Conservation (phyloP, 2,329 filamentous ascomycete genomes). For the Cladorrhinum sp. region DNA sequence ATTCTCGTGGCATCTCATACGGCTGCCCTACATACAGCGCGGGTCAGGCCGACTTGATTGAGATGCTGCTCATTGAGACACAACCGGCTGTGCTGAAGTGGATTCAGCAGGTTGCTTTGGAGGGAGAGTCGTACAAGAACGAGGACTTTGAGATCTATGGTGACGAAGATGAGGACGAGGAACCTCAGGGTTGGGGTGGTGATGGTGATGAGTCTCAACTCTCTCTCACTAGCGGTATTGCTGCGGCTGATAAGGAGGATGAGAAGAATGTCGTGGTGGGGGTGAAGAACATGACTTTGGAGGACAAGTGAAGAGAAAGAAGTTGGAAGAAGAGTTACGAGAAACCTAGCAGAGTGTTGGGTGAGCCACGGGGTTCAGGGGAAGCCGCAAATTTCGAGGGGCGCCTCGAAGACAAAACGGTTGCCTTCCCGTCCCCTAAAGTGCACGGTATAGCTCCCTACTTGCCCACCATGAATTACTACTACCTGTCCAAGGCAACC, state of each 20-base stretch:
- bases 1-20: slow-evolving; percentile 39
- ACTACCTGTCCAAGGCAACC: too few species aligned
- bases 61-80: slow-evolving; percentile 58
- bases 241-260: slow-evolving; percentile 2
- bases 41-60: slow-evolving; percentile 57
- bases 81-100: slow-evolving; percentile 29
- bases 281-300: background rate
- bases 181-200: background rate
- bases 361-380: too few species aligned
- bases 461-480: too few species aligned
- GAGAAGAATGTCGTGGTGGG: background rate
- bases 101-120: slow-evolving; percentile 27
- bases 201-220: background rate
- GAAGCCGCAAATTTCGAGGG: too few species aligned
- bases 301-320: background rate
- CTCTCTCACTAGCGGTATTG: background rate
- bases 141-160: slow-evolving; percentile 19
- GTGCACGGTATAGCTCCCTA: too few species aligned
- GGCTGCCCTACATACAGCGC: slow-evolving; percentile 70
- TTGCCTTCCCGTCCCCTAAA: background rate
- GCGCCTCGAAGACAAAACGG: too few species aligned
- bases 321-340: background rate
- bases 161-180: slow-evolving; percentile 10
- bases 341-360: too few species aligned
- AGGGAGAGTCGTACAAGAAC: slow-evolving; percentile 27